These are phyloP conservation scores for Cetradonia linearis DNA, from an alignment of 495 filamentous ascomycete species.

Conservation along the genomic window DNA sequence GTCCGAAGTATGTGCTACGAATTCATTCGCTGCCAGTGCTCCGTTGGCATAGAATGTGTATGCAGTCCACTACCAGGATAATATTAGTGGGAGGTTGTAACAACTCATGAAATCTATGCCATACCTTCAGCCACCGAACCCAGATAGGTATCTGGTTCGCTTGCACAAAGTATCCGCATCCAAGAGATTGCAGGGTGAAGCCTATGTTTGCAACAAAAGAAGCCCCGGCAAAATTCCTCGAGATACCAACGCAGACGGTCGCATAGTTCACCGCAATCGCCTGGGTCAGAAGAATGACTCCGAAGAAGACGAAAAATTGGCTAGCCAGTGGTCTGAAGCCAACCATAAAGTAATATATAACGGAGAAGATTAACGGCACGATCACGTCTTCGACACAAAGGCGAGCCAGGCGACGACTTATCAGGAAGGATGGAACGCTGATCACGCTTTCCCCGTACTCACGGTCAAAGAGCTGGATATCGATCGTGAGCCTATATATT, in stretches of 20 bases:
- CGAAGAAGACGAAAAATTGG: conserved; percentile 61
- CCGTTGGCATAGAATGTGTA: conserved; percentile 58
- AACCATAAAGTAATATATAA: conserved; percentile 68
- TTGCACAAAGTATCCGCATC: conserved; percentile 64
- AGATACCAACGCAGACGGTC: conserved; percentile 46
- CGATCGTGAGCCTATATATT: conserved; percentile 56
- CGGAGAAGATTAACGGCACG: conserved; percentile 54
- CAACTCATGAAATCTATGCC: conserved; percentile 15
- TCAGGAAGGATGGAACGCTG: conserved; percentile 51
- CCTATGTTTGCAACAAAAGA: conserved; percentile 55
- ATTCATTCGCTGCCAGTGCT: conserved; percentile 58
- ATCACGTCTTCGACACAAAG: conserved; percentile 57
- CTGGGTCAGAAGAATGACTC: conserved; percentile 51
- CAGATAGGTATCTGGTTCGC: conserved; percentile 61
- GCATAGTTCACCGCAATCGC: conserved; percentile 57
- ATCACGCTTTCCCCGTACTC: conserved; percentile 62
- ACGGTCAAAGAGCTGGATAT: conserved; percentile 64
- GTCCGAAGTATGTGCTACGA: conserved; percentile 38
- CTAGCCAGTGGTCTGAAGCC: conserved; percentile 50
- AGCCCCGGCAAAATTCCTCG: conserved; percentile 52
- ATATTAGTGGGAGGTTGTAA: background rate
- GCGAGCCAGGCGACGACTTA: conserved; percentile 55
- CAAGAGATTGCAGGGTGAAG: conserved; percentile 60
- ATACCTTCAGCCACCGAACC: conserved; percentile 59
- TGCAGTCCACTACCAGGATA: conserved; percentile 31